A percentile compares a stretch with the other conserved stretches of the same genome.
These are phyloP conservation scores for Scolecobasidium constrictum DNA, from an alignment of 2,329 filamentous ascomycete genomes.

Conservation along the genomic window DNA sequence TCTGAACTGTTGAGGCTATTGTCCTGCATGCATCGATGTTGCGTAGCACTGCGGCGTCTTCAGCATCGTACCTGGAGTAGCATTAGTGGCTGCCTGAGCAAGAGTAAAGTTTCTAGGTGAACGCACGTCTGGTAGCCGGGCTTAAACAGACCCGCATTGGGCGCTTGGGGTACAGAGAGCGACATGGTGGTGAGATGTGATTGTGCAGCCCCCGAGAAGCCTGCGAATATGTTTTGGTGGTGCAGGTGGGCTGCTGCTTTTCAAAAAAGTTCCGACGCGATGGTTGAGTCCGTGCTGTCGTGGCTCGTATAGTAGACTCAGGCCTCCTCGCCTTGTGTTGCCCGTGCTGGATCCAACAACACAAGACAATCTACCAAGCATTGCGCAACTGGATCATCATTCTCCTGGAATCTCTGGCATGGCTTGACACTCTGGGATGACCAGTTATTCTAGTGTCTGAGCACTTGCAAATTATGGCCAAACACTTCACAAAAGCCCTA, in stretches of 20 bases:
- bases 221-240: neutral
- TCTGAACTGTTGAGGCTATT: slow-evolving; percentile 92
- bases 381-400: too few species aligned
- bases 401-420: too few species aligned
- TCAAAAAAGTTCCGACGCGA: neutral
- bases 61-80: slow-evolving; percentile 75
- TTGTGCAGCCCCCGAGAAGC: neutral
- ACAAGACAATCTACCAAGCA: too few species aligned
- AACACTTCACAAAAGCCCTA: too few species aligned
- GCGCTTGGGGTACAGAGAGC: slow-evolving; percentile 87
- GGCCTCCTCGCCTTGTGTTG: too few species aligned
- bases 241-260: too few species aligned
- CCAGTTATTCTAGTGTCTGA: too few species aligned
- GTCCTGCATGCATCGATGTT: slow-evolving; percentile 98
- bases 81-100: slow-evolving; percentile 21
- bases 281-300: too few species aligned
- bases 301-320: neutral
- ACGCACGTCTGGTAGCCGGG: slow-evolving; percentile 87
- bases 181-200: slow-evolving; percentile 57
- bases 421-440: too few species aligned
- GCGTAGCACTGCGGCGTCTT: slow-evolving; percentile 96
- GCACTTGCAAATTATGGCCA: too few species aligned
- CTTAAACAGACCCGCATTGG: slow-evolving; percentile 91
- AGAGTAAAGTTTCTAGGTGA: slow-evolving; percentile 11
- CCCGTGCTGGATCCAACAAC: too few species aligned